A percentile compares a stretch with the other conserved stretches of the same genome.
Evolutionary conservation across 164 flowering plant species (phyloP).

Genomic region (Pachysandra terminalis): DNA sequence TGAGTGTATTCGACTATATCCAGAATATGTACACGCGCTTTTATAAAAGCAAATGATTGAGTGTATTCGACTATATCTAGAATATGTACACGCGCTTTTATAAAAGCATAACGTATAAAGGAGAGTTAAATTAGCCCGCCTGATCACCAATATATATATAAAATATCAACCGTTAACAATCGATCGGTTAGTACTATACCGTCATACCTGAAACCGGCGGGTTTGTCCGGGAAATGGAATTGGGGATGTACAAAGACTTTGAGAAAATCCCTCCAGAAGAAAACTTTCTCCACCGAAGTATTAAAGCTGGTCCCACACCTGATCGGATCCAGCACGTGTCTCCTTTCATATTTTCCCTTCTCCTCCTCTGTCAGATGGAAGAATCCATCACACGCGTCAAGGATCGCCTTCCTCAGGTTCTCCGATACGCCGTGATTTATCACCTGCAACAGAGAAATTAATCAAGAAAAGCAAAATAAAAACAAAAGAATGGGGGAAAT

Average conservation of each 20-base stretch:
- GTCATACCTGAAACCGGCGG: conserved; percentile 50
- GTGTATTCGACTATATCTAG: too few relatives aligned
- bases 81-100: too few relatives aligned
- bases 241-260: conserved; percentile 62
- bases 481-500: background rate
- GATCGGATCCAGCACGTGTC: conserved; percentile 44
- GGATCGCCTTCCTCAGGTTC: conserved; percentile 30
- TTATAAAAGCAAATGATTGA: too few relatives aligned
- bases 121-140: too few relatives aligned
- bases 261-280: conserved; percentile 77
- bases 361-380: conserved; percentile 59
- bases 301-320: conserved; percentile 72
- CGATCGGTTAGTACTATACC: too few relatives aligned
- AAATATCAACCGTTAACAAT: too few relatives aligned
- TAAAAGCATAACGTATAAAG: too few relatives aligned
- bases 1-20: too few relatives aligned
- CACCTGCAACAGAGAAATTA: conserved; percentile 30
- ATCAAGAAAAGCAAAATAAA: background rate
- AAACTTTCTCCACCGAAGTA: conserved; percentile 31
- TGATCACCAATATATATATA: too few relatives aligned
- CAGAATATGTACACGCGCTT: too few relatives aligned
- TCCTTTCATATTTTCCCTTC: conserved; percentile 38
- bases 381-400: conserved; percentile 34
- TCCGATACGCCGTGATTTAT: conserved; percentile 69
- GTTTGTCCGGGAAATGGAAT: conserved; percentile 50